Evolutionary conservation across 2,329 filamentous ascomycete species (phyloP), one percentile per base, ranked within the genome.

Genomic region (Pseudogymnoascus sp.): DNA sequence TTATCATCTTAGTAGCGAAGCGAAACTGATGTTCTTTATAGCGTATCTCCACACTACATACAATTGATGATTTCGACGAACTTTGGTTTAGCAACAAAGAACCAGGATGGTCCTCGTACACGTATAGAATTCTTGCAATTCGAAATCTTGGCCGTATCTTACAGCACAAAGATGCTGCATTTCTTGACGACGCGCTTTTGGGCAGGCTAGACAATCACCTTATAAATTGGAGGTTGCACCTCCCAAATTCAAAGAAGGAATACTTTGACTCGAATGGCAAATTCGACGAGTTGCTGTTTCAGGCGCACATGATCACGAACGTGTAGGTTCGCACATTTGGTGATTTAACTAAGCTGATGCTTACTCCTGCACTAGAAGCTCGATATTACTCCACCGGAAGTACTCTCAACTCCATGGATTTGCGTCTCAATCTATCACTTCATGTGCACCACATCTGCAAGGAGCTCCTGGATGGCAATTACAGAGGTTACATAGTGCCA

Each of bases 361-460:
- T 37, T 14, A 31, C 53, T 60, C 23, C 38, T 23, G 12, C 23
- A 59, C 23, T 63, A 82, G 80, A 5, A 84, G 82, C 65, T 82
- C 86, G 0, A 90, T 94, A 69, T 84, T 92, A 67, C 81, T 94
- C 16, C 90, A 94, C 72, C 88, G 92, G 67, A 90, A 90, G 7
- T 84, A 88, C 63, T 92, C 89, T 3, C 88, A 91, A 69, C 80
- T 93, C 16, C 87, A 89, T 73, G 83, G 80, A 25, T 84, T 82
- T 53, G 82, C 81, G 4, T 80, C 81, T 2, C 77, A 65, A 25
- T 75, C 78, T 21, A 79, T 90, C 67, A 89, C 82, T 23, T 86
- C 86, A 0, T 91, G 87, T 70, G 86, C 87, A 6, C 82, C 81
- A 86, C 28, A 31, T 31, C 28, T 8, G 5, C 28, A 31, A 31